Conservation (phyloP, 495 filamentous ascomycete species). For the Talaromyces thailandensis region DNA sequence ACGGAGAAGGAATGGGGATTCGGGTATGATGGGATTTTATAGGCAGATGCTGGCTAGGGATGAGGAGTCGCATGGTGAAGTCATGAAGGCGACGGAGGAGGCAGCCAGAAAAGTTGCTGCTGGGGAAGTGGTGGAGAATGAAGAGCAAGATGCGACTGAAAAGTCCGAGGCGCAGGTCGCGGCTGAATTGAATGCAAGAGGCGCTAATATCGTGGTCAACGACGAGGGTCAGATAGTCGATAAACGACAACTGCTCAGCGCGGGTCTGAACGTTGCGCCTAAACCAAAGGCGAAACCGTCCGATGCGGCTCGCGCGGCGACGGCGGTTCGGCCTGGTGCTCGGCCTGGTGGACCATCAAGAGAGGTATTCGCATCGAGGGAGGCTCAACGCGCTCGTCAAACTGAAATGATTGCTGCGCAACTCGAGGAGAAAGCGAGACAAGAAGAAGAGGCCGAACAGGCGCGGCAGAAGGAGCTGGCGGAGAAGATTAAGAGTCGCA, state of each 20-base stretch:
- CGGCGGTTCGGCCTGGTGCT: constrained; percentile 21
- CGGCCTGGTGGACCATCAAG: constrained; percentile 20
- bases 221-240: constrained; percentile 94
- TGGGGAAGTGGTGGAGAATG: constrained; percentile 19
- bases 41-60: constrained; percentile 68
- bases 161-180: constrained; percentile 67
- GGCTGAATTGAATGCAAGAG: constrained; percentile 60
- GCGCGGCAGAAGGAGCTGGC: constrained; percentile 58
- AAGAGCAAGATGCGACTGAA: constrained; percentile 32
- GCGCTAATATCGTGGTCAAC: constrained; percentile 66
- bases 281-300: constrained; percentile 41
- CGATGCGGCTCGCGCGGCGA: constrained; percentile 19
- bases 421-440: constrained; percentile 63
- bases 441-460: constrained; percentile 68
- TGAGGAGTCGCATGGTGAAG: constrained; percentile 64
- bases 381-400: constrained; percentile 66
- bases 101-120: constrained; percentile 43
- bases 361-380: constrained; percentile 34
- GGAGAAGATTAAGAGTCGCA: constrained; percentile 60
- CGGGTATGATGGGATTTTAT: constrained; percentile 84
- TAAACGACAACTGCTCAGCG: constrained; percentile 80
- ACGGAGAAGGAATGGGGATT: constrained; percentile 47
- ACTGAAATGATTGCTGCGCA: constrained; percentile 70
- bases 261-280: constrained; percentile 74
- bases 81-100: constrained; percentile 61